phyloP scores from a whole-genome alignment of 257 asterid genomes.

The Nicotiana paniculata region DNA sequence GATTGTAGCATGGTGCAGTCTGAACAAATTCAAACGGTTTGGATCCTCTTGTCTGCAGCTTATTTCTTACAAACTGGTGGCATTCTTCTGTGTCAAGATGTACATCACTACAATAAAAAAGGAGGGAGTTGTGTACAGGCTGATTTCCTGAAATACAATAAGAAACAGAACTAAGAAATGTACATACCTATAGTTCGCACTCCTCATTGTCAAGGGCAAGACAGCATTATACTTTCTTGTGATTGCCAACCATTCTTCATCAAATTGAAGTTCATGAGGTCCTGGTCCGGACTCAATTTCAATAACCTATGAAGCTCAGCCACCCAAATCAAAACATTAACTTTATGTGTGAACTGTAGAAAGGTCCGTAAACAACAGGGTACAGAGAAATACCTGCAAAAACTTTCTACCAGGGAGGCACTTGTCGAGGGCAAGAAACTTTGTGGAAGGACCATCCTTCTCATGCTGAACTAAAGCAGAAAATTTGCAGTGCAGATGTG shows the following conservation, averaged over 20 bases:
- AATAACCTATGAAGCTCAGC: conserved; percentile 41
- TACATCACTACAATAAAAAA: conserved; percentile 44
- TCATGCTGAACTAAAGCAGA: conserved; percentile 90
- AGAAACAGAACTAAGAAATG: neutral
- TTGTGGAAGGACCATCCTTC: conserved; percentile 47
- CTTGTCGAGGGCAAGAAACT: conserved; percentile 48
- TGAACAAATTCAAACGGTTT: conserved; percentile 65
- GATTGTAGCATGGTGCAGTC: conserved; percentile 63
- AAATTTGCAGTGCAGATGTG: conserved; percentile 95
- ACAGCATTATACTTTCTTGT: conserved; percentile 65
- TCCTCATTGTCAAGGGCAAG: conserved; percentile 55
- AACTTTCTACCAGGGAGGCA: conserved; percentile 46
- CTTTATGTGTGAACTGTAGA: neutral
- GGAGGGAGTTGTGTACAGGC: conserved; percentile 1
- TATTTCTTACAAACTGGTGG: conserved; percentile 39
- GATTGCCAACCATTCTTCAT: conserved; percentile 97
- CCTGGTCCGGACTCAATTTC: conserved; percentile 79
- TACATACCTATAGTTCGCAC: conserved; percentile 49
- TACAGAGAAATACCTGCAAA: conserved; percentile 54
- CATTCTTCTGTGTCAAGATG: conserved; percentile 47
- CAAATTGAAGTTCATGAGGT: conserved; percentile 74
- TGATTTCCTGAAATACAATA: neutral
- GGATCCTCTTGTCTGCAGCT: conserved; percentile 55
- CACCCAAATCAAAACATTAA: conserved; percentile 13
- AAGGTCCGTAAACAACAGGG: conserved; percentile 9